These are phyloP conservation scores for Hanseniaspora clermontiae DNA, from an alignment of 805 yeast species.

Conservation along the genomic window DNA sequence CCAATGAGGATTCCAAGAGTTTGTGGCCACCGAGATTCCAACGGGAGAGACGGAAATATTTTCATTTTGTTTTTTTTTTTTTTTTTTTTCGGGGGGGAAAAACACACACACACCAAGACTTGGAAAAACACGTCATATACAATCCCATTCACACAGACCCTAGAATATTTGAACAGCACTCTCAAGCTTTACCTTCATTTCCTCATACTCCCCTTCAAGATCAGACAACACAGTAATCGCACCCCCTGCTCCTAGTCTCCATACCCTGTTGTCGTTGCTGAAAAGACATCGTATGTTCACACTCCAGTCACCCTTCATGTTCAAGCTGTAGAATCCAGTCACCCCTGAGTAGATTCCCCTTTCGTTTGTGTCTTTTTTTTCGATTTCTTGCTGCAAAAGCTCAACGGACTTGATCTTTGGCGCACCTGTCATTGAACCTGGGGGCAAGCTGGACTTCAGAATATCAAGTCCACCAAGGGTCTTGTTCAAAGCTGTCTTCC, in stretches of 20 bases:
- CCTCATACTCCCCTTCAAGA: conserved; percentile 79
- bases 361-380: conserved; percentile 23
- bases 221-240: conserved; percentile 86
- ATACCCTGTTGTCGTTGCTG: conserved; percentile 35
- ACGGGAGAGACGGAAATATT: neutral
- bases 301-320: conserved; percentile 88
- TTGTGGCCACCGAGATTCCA: too few relatives aligned
- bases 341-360: conserved; percentile 92
- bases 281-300: conserved; percentile 81
- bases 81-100: too few relatives aligned
- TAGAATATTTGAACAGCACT: conserved; percentile 72
- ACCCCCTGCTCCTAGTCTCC: conserved; percentile 97
- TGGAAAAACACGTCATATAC: too few relatives aligned
- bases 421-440: conserved; percentile 99
- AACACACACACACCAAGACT: too few relatives aligned
- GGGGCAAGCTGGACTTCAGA: conserved; percentile 69
- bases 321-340: conserved; percentile 85
- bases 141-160: too few relatives aligned
- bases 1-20: too few relatives aligned
- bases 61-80: too few relatives aligned
- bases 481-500: conserved; percentile 27
- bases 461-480: conserved; percentile 63
- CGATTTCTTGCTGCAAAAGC: conserved; percentile 41
- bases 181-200: conserved; percentile 67
- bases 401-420: conserved; percentile 91